A percentile compares a stretch with the other conserved stretches of the same genome.
Evolutionary conservation across 306 rosid genomes (phyloP).

Genomic region (Lathyrus oleraceus): DNA sequence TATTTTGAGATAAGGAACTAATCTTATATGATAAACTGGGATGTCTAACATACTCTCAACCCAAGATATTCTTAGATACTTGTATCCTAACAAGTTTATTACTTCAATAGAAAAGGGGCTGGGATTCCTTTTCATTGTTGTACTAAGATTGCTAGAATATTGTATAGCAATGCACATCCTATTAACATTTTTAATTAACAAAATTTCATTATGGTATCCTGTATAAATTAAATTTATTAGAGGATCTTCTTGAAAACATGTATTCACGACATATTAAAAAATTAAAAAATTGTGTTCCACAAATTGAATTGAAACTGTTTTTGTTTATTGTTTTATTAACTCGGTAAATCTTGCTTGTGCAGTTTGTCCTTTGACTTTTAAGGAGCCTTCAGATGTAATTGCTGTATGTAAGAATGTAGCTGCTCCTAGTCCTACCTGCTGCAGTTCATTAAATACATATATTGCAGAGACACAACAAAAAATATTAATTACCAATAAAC

Average conservation of each 20-base stretch:
- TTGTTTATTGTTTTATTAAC: conserved; percentile 1
- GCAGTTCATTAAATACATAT: conserved; percentile 81
- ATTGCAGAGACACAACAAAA: conserved; percentile 85
- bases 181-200: not conserved
- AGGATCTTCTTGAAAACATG: not conserved
- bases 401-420: conserved; percentile 76
- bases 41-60: not conserved
- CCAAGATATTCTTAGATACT: not conserved
- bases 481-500: conserved; percentile 92
- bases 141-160: not conserved
- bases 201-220: not conserved
- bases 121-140: not conserved
- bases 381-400: conserved; percentile 80
- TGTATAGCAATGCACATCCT: conserved; percentile 7
- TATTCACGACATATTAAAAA: conserved; percentile 4
- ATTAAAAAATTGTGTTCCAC: not conserved
- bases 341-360: conserved; percentile 43
- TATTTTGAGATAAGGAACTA: not conserved
- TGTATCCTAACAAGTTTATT: not conserved
- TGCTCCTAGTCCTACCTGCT: conserved; percentile 91
- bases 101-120: conserved; percentile 4
- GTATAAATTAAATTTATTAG: conserved; percentile 10
- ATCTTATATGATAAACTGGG: not conserved
- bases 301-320: conserved; percentile 20
- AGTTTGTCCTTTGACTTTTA: conserved; percentile 92